Evolutionary conservation across 1,139 yeast genomes (phyloP).

Genomic region (Petasospora fabianii): DNA sequence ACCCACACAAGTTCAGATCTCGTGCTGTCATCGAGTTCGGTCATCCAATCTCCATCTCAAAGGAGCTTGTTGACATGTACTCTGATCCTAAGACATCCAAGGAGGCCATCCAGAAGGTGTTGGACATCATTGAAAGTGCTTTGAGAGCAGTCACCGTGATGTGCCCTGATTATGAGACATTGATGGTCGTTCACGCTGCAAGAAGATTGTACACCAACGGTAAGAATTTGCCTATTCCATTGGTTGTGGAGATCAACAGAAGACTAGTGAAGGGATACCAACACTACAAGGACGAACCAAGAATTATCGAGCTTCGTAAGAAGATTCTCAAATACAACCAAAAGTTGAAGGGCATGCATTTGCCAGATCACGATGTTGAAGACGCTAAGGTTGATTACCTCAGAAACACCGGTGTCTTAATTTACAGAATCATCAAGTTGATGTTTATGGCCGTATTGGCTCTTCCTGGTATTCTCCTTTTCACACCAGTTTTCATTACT

Average conservation of each 20-base stretch:
- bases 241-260: constrained; percentile 71
- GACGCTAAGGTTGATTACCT: constrained; percentile 28
- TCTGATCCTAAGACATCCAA: constrained; percentile 59
- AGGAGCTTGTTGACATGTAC: constrained; percentile 63
- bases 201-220: constrained; percentile 58
- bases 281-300: constrained; percentile 54
- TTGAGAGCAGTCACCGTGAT: constrained; percentile 87
- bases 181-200: constrained; percentile 73
- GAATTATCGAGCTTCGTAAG: constrained; percentile 47
- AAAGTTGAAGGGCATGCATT: constrained; percentile 48
- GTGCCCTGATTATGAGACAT: constrained; percentile 75
- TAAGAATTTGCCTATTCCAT: constrained; percentile 54
- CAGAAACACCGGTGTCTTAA: constrained; percentile 32
- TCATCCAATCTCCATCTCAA: constrained; percentile 70
- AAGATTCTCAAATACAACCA: constrained; percentile 54
- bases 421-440: constrained; percentile 30
- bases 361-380: constrained; percentile 73
- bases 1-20: constrained; percentile 90
- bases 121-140: constrained; percentile 70
- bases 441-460: constrained; percentile 56
- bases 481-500: constrained; percentile 75
- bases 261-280: constrained; percentile 63
- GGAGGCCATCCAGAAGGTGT: constrained; percentile 67
- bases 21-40: constrained; percentile 96
- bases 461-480: constrained; percentile 82